Percentiles rank a stretch among this genome's conserved stretches.
phyloP scores from a whole-genome alignment of 1,284 basidiomycete genomes.

The Cryptococcus wingfieldii region DNA sequence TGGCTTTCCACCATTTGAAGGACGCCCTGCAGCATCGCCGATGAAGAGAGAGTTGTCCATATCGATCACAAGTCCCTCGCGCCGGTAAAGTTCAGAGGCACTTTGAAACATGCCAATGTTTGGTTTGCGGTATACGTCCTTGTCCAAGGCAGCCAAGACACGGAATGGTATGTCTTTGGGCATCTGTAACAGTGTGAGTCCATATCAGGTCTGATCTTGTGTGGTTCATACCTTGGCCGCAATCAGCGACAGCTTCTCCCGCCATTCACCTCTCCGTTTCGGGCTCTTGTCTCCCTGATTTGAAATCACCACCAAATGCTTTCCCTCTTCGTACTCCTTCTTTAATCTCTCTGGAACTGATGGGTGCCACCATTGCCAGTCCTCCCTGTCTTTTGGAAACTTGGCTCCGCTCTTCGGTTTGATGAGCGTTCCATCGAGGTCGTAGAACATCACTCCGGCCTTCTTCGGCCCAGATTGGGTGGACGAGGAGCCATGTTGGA shows the following conservation, averaged over 20 bases:
- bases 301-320: conserved; percentile 69
- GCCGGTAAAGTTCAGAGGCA: conserved; percentile 59
- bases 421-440: conserved; percentile 84
- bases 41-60: conserved; percentile 67
- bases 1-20: conserved; percentile 17
- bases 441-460: conserved; percentile 69
- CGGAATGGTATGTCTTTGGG: conserved; percentile 66
- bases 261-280: conserved; percentile 59
- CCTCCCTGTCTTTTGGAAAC: conserved; percentile 51
- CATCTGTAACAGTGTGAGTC: conserved; percentile 52
- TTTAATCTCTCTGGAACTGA: conserved; percentile 63
- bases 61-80: conserved; percentile 64
- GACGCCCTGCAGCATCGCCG: conserved; percentile 83
- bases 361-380: conserved; percentile 75
- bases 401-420: conserved; percentile 56
- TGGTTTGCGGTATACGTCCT: conserved; percentile 80
- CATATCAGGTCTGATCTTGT: background rate
- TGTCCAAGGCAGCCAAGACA: conserved; percentile 62
- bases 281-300: conserved; percentile 62
- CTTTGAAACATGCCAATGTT: conserved; percentile 81
- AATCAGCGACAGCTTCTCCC: conserved; percentile 66
- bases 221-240: conserved; percentile 59
- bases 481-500: background rate
- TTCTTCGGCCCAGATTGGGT: conserved; percentile 10
- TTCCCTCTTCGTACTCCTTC: conserved; percentile 62